Evolutionary conservation across 2,329 filamentous ascomycete species (phyloP), one percentile per base, ranked within the genome.

Genomic region (Bipolaris gigantea): DNA sequence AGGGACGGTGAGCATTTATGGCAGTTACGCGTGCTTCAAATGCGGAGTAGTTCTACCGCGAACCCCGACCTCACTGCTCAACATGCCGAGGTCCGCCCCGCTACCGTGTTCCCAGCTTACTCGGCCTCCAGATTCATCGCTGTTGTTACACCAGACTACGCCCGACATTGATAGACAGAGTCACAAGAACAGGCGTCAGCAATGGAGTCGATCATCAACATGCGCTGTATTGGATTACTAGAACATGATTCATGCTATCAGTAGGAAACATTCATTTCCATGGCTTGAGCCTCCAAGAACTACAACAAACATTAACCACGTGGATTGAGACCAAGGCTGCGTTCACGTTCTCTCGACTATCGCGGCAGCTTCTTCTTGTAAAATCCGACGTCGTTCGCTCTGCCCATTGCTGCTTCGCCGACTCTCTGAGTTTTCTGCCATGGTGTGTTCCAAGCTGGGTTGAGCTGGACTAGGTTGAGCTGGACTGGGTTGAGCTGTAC

Each of bases 1-100:
- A 32, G n/a, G 40, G 34, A 33, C 32, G 8, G 3, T 27, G 34
- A 38, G 35, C 8, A 47, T 46, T 48, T 48, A 44, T 48, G 30
- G 10, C 1, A 48, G 40, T n/a, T 42, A 7, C 19, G 25, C 19
- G n/a, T 50, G 18, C 43, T 32, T n/a, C 35, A 54, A 55, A 56
- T 58, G 60, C 57, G 57, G 60, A 62, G 60, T 60, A 62, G 42
- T 30, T 51, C 49, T 45, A 53, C 54, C 55, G 54, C 41, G 34
- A 25, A 49, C 46, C 39, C 57, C 57, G 56, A 53, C 56, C 55
- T 55, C 53, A 48, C 52, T 16, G 23, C 35, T 25, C 38, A 45
- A 40, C 4, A 55, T 47, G 55, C 59, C 59, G 56, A 59, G 59
- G 57, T 56, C 53, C 56, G 30, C 16, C 40, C n/a, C 49, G 30